Base-by-base conservation (phyloP, 352 stramenopile genomes). In the Saprolegnia parasitica region DNA sequence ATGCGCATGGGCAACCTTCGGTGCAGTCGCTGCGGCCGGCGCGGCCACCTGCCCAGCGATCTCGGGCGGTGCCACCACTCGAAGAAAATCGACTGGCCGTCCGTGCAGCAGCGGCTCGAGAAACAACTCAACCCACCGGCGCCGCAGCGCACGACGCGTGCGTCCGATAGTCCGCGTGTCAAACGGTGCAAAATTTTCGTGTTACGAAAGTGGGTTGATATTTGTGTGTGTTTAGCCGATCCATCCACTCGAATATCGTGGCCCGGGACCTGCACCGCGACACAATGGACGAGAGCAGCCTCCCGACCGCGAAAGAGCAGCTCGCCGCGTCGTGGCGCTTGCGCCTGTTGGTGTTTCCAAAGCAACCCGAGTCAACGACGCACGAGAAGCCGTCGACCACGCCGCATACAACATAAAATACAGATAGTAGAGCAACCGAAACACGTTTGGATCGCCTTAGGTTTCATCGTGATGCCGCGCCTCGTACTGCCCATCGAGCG, bases 1-100 rank as follows among this genome's bases (percentile, higher is more conserved):
- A 88, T 90, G 82, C 81, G 83, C 8, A 91, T 91, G 80, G 87
- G 81, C 10, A 86, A 84, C 57, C 26, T 88, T 35, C 72, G 73
- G 1, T 90, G 84, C 65, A 77, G 79, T 62, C 78, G 81, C 58
- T 90, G 84, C 52, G 84, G 81, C 15, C 72, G 77, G 42, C 73
- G 74, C 42, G 83, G 83, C 0, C 83, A 91, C 40, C 40, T 91
- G 5, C 74, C 80, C 13, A 71, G 57, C 4, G 81, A 91, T 54
- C 63, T 77, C 0, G 75, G 72, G 4, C 81, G 83, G 10, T 91
- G 84, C 61, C 55, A 54, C 72, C 76, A 56, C 32, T 64, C 62
- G 54, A 55, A 64, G 35, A 52, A 75, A 37, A 24, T 71, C 21
- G 26, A 68, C 58, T 54, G 67, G 49, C 5, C 47, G 56, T 45